Base-by-base conservation (phyloP, 768 basidiomycete species). In the Naganishia kalamii region DNA sequence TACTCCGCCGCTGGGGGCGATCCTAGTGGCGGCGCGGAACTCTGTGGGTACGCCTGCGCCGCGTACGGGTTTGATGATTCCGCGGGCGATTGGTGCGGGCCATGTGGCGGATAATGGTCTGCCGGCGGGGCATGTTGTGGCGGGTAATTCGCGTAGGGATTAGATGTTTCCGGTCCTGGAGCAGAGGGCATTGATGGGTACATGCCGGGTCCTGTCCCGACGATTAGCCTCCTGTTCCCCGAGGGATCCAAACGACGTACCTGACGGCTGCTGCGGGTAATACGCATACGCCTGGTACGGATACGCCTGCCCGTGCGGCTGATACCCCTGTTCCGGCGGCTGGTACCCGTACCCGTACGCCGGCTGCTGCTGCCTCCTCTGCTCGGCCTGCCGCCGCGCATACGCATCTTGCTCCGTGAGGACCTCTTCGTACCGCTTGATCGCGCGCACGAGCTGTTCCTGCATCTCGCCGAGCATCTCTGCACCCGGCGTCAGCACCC, bases 401-500 rank as follows among this genome's bases (percentile, higher is more conserved):
- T 68, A 70, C 27, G 70, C 66, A 12, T 92, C 82, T 74, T 93
- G 89, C 69, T 89, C 84, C 27, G 92, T 92, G 46, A 94, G 80
- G 23, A 96, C 81, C 61, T 87, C 84, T 70, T 97, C 93, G 74
- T 97, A 98, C 3, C 96, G 80, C 74, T 88, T 88, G 48, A 97
- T 91, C 0, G 90, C 92, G 75, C 94, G 85, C 0, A 90, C 89
- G 11, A 99, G 78, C 78, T 97, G 94, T 50, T 88, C 87, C 71
- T 97, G 89, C 92, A 98, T 97, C 52, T 97, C 92, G 7, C 85
- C 81, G 37, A 99, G 80, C 74, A 93, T 82, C 77, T 92, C 92
- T 92, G 73, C 37, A 15, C 46, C 17, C 7, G n/a, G n/a, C n/a
- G n/a, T n/a, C n/a, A n/a, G n/a, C n/a, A n/a, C n/a, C n/a, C n/a